Evolutionary conservation across 202 grass and related monocot species (phyloP).

Genomic region (Digitaria exilis): DNA sequence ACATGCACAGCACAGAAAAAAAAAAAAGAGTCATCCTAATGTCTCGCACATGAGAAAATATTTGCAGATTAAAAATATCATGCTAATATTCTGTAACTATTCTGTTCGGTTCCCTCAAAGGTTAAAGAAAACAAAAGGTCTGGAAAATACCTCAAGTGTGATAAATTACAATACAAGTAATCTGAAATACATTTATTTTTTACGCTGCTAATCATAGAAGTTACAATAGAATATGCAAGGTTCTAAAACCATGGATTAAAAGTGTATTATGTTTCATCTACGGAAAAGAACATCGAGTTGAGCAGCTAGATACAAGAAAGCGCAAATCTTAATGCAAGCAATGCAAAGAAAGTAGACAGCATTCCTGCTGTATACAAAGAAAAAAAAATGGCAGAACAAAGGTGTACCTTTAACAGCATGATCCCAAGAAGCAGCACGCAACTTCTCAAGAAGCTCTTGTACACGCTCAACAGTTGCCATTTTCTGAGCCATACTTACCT

Average conservation of each 20-base stretch:
- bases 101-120: neutral
- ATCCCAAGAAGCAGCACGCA: slow-evolving; percentile 91
- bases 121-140: neutral
- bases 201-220: neutral
- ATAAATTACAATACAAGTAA: neutral
- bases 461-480: slow-evolving; percentile 89
- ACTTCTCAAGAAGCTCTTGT: slow-evolving; percentile 95
- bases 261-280: neutral
- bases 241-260: neutral
- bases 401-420: slow-evolving; percentile 80
- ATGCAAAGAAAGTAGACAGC: neutral
- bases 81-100: neutral
- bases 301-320: slow-evolving; percentile 5
- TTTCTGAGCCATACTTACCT: slow-evolving; percentile 94
- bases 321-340: neutral
- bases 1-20: neutral
- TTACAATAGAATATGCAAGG: too few relatives aligned
- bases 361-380: neutral
- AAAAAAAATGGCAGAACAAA: neutral
- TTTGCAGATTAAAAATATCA: neutral
- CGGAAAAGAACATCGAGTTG: neutral
- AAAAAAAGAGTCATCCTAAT: slow-evolving; percentile 24
- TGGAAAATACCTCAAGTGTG: neutral
- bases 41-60: neutral
- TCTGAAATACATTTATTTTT: neutral